phyloP scores from a whole-genome alignment of 1,284 basidiomycete genomes.

The Cutaneotrichosporon sp. region DNA sequence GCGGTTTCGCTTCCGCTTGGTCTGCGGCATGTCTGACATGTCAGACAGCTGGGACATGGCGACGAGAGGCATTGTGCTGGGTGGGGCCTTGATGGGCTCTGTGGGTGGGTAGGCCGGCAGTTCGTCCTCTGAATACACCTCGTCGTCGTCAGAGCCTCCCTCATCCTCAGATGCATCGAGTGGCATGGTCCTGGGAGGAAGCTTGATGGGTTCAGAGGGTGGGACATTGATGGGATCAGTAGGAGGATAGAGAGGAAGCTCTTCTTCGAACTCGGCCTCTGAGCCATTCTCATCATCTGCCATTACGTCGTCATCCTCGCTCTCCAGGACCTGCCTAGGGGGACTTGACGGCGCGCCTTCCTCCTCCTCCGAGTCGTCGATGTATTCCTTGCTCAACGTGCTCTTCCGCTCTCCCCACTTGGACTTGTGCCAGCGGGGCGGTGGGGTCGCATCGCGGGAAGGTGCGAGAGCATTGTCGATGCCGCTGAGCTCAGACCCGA shows the following conservation, averaged over 20 bases:
- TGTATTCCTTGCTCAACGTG: constrained; percentile 1
- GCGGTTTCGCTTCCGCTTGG: background rate
- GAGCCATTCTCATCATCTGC: background rate
- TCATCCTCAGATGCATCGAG: background rate
- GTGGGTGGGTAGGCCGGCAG: constrained; percentile 2
- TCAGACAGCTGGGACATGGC: constrained; percentile 5
- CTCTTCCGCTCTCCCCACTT: constrained; percentile 6
- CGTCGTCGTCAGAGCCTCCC: background rate
- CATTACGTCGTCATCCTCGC: background rate
- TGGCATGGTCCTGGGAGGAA: background rate
- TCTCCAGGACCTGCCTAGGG: background rate
- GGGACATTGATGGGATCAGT: no score
- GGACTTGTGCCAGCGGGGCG: background rate
- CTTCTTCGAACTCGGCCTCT: background rate
- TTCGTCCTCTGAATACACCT: background rate
- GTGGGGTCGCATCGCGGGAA: background rate
- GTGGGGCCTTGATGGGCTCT: background rate
- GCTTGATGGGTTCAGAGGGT: background rate
- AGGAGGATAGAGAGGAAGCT: no score
- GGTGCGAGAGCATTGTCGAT: background rate
- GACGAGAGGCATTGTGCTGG: constrained; percentile 7
- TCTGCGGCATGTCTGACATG: background rate
- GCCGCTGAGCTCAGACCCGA: background rate
- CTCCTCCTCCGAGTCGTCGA: constrained; percentile 5
- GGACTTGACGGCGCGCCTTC: background rate